phyloP scores from a whole-genome alignment of 2,329 filamentous ascomycete species.

The Ilyonectria destructans region DNA sequence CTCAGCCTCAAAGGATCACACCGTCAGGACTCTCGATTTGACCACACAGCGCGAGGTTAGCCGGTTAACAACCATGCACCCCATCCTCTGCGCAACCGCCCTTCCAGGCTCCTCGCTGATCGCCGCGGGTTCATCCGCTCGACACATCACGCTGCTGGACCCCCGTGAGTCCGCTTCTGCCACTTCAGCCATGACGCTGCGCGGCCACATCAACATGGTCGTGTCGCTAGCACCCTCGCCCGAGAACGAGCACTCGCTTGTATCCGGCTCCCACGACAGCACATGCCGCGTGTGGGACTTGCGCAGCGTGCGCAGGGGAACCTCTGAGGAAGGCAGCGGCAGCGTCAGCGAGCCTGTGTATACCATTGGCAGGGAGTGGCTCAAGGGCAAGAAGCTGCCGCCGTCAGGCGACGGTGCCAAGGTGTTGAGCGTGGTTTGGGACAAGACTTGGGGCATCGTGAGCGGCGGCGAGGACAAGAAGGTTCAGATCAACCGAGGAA shows the following conservation, averaged over 20 bases:
- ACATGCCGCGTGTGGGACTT: conserved; percentile 97
- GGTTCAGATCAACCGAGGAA: conserved; percentile 89
- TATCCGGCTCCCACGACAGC: conserved; percentile 92
- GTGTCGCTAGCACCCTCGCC: conserved; percentile 66
- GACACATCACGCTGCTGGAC: conserved; percentile 94
- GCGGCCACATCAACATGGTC: conserved; percentile 87
- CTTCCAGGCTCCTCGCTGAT: conserved; percentile 77
- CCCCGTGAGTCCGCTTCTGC: conserved; percentile 84
- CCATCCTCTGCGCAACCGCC: conserved; percentile 84
- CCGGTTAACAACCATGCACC: conserved; percentile 86
- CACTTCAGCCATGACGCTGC: conserved; percentile 90
- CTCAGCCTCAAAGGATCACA: conserved; percentile 92
- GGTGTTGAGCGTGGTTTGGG: conserved; percentile 92
- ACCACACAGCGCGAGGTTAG: conserved; percentile 85
- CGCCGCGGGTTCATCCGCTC: conserved; percentile 84
- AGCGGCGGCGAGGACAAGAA: conserved; percentile 94
- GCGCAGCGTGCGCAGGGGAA: conserved; percentile 75
- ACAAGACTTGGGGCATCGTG: conserved; percentile 88
- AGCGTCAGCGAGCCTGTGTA: conserved; percentile 82
- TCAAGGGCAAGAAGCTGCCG: conserved; percentile 74
- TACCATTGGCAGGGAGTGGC: conserved; percentile 82
- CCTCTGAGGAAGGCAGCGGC: conserved; percentile 73
- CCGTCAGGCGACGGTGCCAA: conserved; percentile 88
- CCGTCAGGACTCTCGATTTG: conserved; percentile 91
- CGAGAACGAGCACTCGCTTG: conserved; percentile 84